Conservation (phyloP, 192 early-diverging fungal species). For the Spizellomyces sp. region DNA sequence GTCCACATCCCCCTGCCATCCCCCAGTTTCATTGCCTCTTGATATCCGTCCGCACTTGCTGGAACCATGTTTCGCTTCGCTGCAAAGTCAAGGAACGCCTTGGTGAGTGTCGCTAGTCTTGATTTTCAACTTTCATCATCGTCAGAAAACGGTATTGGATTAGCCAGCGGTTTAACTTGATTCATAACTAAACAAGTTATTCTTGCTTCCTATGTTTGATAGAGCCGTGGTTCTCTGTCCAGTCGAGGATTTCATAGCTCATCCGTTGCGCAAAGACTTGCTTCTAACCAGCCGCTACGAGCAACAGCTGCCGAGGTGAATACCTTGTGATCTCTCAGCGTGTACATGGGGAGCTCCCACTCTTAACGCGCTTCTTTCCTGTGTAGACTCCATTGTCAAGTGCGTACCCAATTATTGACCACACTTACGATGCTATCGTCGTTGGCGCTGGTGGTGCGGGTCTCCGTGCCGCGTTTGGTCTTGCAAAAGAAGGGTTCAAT, state of each 20-base stretch:
- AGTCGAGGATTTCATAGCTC: not conserved
- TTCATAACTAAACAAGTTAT: not conserved
- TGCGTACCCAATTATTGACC: slow-evolving; percentile 95
- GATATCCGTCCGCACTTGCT: too few relatives aligned
- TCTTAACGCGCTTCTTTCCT: not conserved
- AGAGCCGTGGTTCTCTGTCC: not conserved
- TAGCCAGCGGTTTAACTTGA: not conserved
- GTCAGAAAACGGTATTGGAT: not conserved
- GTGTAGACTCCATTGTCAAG: slow-evolving; percentile 48
- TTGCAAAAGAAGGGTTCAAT: slow-evolving; percentile 84
- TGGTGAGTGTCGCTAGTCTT: not conserved
- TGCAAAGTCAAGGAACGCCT: not conserved
- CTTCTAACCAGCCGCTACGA: slow-evolving; percentile 73
- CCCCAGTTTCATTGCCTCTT: too few relatives aligned
- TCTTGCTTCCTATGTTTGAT: not conserved
- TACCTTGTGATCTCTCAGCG: not conserved
- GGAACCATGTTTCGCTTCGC: slow-evolving; percentile 1
- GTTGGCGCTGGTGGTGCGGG: slow-evolving; percentile 98
- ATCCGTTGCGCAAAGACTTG: slow-evolving; percentile 62
- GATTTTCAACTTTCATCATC: too few relatives aligned
- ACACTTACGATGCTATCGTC: slow-evolving; percentile 98
- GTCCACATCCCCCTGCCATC: too few relatives aligned
- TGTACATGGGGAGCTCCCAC: not conserved
- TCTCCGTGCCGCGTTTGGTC: slow-evolving; percentile 96
- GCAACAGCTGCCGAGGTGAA: slow-evolving; percentile 69